Base-by-base conservation (phyloP, 495 filamentous ascomycete species). In the Tetracladium setigerum region DNA sequence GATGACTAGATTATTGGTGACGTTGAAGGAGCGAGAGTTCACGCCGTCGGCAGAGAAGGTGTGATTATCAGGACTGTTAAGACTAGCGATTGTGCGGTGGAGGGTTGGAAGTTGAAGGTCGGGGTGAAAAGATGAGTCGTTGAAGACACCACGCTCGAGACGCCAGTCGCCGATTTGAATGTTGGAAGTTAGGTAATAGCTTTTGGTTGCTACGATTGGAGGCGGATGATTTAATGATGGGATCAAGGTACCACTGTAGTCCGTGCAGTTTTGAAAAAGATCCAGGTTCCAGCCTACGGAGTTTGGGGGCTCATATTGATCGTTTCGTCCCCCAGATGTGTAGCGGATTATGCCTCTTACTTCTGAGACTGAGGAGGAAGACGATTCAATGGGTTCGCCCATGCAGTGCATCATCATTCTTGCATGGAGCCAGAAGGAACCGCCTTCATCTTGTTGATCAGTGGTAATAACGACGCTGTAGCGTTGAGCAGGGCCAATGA, bases 401-500 rank as follows among this genome's bases (percentile, higher is more conserved):
- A 79, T 77, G 51, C 77, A 81, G 49, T 73, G 67, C 10, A 60
- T 72, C 27, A 78, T 61, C 76, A 80, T 78, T 15, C 67, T 64
- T 8, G 76, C 77, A 6, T 77, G 69, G 5, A 81, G 64, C 74
- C 78, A 83, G 56, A 81, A 81, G 1, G 74, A 67, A 18, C 74
- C 75, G 36, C 70, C 74, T 3, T 27, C 7, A 44, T 64, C 48
- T 34, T 64, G 68, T 53, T 77, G 81, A 39, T 73, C 74, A 1
- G 82, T 73, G 22, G 78, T 64, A 8, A 89, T 62, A 7, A 89
- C 43, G 11, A 64, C 68, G 54, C 81, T 80, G 57, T 82, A 84
- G 6, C 86, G 76, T 59, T 89, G 86, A 13, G 85, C 84, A 30
- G 81, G 69, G 12, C 78, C 73, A 36, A 71, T 62, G 50, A 67